Percentiles rank a stretch among this genome's conserved stretches.
Conservation (phyloP, 1,139 yeast species). For the Saccharomyces pastorianus region DNA sequence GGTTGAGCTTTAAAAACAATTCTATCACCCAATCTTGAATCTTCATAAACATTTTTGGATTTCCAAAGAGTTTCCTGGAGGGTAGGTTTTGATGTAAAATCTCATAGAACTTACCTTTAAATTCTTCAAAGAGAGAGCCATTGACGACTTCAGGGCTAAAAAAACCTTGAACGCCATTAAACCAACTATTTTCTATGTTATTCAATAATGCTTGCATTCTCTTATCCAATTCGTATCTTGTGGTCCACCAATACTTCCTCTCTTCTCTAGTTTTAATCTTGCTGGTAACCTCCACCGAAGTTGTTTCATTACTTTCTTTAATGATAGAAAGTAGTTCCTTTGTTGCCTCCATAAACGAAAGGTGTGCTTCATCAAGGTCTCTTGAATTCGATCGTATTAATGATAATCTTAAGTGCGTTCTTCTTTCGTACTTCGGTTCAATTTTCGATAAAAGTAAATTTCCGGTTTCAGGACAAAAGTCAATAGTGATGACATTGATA, state of each 20-base stretch:
- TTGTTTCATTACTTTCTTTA: slow-evolving; percentile 50
- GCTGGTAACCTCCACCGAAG: slow-evolving; percentile 45
- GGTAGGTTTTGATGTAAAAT: slow-evolving; percentile 34
- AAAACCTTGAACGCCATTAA: slow-evolving; percentile 71
- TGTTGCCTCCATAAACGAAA: slow-evolving; percentile 43
- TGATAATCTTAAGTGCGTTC: slow-evolving; percentile 54
- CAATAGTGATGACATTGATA: slow-evolving; percentile 55
- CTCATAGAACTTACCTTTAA: slow-evolving; percentile 36
- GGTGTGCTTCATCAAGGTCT: slow-evolving; percentile 37
- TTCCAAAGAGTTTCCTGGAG: slow-evolving; percentile 30
- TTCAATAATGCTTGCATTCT: slow-evolving; percentile 45
- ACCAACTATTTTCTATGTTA: slow-evolving; percentile 60
- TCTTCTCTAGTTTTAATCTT: slow-evolving; percentile 45
- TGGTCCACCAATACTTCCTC: slow-evolving; percentile 71
- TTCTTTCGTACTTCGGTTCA: slow-evolving; percentile 29
- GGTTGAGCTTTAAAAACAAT: slow-evolving; percentile 44
- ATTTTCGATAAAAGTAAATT: slow-evolving; percentile 49
- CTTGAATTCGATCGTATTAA: slow-evolving; percentile 44
- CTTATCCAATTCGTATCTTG: slow-evolving; percentile 54
- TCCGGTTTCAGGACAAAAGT: slow-evolving; percentile 50
- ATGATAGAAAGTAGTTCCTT: slow-evolving; percentile 46
- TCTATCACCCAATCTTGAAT: slow-evolving; percentile 46
- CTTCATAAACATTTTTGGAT: slow-evolving; percentile 29
- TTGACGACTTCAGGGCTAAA: slow-evolving; percentile 37
- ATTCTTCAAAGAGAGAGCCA: slow-evolving; percentile 28